Percentiles rank a stretch among this genome's conserved stretches.
phyloP scores from a whole-genome alignment of 1,284 basidiomycete genomes.

The Salmacisia buchloeana region DNA sequence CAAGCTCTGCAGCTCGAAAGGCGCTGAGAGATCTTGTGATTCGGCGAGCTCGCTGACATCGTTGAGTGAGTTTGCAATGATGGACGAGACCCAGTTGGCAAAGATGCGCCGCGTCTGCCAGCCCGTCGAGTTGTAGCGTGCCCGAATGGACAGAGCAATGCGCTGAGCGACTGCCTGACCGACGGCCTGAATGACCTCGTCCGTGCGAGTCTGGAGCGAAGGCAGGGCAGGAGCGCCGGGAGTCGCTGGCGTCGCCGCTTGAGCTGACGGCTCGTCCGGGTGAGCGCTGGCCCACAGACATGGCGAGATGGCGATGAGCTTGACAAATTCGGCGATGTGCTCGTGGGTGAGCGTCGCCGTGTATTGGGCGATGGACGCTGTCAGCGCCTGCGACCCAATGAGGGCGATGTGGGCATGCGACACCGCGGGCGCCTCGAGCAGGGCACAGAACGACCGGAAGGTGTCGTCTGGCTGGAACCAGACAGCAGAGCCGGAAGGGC shows the following conservation, averaged over 20 bases:
- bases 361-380: constrained; percentile 42
- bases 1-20: constrained; percentile 1
- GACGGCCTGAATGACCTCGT: constrained; percentile 27
- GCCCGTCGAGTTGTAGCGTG: constrained; percentile 22
- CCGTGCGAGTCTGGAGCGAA: constrained; percentile 18
- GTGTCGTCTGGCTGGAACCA: constrained; percentile 24
- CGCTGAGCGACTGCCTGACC: constrained; percentile 33
- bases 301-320: constrained; percentile 28
- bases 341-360: constrained; percentile 32
- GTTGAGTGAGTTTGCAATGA: constrained; percentile 23
- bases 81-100: constrained; percentile 25
- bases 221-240: neutral
- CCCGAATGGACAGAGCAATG: constrained; percentile 29
- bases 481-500: neutral
- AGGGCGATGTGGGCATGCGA: constrained; percentile 38
- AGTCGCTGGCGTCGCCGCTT: neutral
- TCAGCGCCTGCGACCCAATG: constrained; percentile 33
- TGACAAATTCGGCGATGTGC: constrained; percentile 32
- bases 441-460: constrained; percentile 36
- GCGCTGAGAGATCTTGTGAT: neutral
- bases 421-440: constrained; percentile 33
- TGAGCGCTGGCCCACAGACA: constrained; percentile 30
- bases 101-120: constrained; percentile 29
- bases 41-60: neutral
- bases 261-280: neutral